Evolutionary conservation across 352 stramenopile genomes (phyloP).

Genomic region (Pythium sukuiense): DNA sequence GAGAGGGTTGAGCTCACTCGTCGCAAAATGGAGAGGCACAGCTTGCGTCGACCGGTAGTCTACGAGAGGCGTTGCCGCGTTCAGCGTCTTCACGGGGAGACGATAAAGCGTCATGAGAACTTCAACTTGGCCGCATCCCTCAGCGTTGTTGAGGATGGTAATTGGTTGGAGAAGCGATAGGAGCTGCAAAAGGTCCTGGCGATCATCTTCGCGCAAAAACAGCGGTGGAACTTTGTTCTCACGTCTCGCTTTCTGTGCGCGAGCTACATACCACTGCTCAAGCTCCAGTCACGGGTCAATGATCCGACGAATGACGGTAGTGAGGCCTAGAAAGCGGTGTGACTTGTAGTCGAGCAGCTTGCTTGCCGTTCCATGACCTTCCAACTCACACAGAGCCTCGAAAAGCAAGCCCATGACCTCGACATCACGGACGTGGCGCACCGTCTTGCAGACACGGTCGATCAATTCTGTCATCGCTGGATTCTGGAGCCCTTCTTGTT

Average conservation of each 20-base stretch:
- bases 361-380: not conserved
- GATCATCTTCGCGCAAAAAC: not conserved
- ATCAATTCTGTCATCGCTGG: slow-evolving; percentile 8
- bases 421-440: not conserved
- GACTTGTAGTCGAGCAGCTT: slow-evolving; percentile 13
- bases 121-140: not conserved
- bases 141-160: not conserved
- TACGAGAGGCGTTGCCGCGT: not conserved
- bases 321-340: slow-evolving; percentile 14
- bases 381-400: slow-evolving; percentile 6
- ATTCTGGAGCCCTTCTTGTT: slow-evolving; percentile 16
- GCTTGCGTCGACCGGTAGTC: not conserved
- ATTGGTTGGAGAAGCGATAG: slow-evolving; percentile 16
- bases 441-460: not conserved
- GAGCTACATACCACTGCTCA: slow-evolving; percentile 3
- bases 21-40: not conserved
- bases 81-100: not conserved
- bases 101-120: not conserved
- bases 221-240: not conserved
- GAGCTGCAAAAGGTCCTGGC: not conserved
- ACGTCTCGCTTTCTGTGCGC: not conserved
- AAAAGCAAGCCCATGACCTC: slow-evolving; percentile 11
- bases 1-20: not conserved
- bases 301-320: slow-evolving; percentile 3
- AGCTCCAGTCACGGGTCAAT: not conserved